Base-by-base conservation (phyloP, 169 alveolate species). In the Plasmodium ovale region DNA sequence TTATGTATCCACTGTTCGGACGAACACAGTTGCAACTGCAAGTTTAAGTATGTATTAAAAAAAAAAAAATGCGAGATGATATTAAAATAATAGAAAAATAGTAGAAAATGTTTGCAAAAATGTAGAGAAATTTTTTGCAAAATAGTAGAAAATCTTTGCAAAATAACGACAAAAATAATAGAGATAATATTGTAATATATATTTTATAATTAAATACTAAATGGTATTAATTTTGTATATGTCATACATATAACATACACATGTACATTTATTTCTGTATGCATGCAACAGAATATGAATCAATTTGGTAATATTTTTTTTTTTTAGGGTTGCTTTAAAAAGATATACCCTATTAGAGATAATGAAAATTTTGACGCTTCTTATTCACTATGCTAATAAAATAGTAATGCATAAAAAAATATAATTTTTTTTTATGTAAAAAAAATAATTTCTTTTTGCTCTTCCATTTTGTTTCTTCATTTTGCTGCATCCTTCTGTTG, bases 321-420 rank as follows among this genome's bases (percentile, higher is more conserved):
- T 2, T n/a, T n/a, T n/a, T 27, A 72, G 87, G n/a, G 87, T 72
- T 72, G 47, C 71, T n/a, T 39, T 72, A 54, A 72, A 72, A 31
- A 56, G 87, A 56, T 72, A 72, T 72, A 72, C 87, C 31, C 71
- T 72, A 3, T 42, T 72, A 58, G 87, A 72, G 23, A 72, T 72
- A 71, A 72, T 56, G 87, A 72, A 72, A 47, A 31, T 72, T 54
- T 58, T 72, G 33, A 72, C 69, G 9, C 71, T 72, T 39, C 72
- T 72, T 33, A 56, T 47, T 14, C 87, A 72, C 1, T 72, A 72
- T 33, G 87, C 87, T 27, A 72, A 72, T 58, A 72, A 72, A 72
- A 72, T 72, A 54, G 87, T 72, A 72, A 72, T 72, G 3, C 14
- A 71, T 49, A 39, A 21, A 23, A 51, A 0, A 12, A 23, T 23